These are phyloP conservation scores for Hypomontagnella submonticulosa DNA, from an alignment of 495 filamentous ascomycete species.

Conservation along the genomic window DNA sequence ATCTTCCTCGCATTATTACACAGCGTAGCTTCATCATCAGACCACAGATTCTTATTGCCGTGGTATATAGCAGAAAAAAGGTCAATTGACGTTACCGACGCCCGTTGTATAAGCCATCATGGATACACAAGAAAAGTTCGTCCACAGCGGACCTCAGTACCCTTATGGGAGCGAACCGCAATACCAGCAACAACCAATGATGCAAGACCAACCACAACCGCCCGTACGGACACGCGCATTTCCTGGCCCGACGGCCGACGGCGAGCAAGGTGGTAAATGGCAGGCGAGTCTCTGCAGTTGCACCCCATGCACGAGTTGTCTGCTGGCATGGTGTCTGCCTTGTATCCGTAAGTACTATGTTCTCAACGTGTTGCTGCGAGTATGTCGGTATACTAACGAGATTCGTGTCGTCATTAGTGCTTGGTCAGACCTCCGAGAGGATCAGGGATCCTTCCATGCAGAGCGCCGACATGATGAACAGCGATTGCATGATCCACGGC, in stretches of 20 bases:
- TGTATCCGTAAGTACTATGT: slow-evolving; percentile 55
- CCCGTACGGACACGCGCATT: slow-evolving; percentile 1
- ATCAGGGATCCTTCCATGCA: slow-evolving; percentile 58
- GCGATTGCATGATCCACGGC: slow-evolving; percentile 52
- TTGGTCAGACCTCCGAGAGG: slow-evolving; percentile 62
- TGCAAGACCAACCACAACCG: slow-evolving; percentile 5
- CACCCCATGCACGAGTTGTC: slow-evolving; percentile 51
- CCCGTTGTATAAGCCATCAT: slow-evolving; percentile 21
- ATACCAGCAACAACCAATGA: slow-evolving; percentile 11
- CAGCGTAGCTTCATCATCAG: no score
- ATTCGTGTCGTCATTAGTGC: slow-evolving; percentile 25
- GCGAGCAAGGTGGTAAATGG: slow-evolving; percentile 48
- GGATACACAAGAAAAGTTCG: slow-evolving; percentile 34
- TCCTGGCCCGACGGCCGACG: slow-evolving; percentile 11
- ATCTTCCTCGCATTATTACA: no score
- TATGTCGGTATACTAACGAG: slow-evolving; percentile 3
- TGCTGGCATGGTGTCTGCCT: slow-evolving; percentile 60
- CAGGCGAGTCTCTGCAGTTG: slow-evolving; percentile 52
- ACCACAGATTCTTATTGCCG: no score
- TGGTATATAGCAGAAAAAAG: background rate
- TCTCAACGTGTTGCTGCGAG: background rate
- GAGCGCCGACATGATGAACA: slow-evolving; percentile 55
- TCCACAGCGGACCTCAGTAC: slow-evolving; percentile 24
- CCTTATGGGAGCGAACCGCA: slow-evolving; percentile 25
- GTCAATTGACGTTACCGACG: background rate